Conservation (phyloP, 306 rosid genomes). For the Cajanus cajan region DNA sequence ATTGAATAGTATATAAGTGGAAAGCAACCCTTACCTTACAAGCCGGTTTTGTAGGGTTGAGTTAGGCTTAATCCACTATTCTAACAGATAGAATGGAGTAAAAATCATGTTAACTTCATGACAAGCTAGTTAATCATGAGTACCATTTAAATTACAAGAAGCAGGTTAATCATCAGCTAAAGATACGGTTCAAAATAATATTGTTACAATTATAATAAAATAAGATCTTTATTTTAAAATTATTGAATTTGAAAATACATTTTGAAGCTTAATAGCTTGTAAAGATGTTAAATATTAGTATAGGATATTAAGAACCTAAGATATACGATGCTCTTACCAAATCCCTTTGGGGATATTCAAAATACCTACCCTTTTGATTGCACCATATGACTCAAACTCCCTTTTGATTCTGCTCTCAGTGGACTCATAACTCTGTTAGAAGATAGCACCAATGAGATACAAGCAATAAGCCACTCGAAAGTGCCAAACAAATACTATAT, state of each 20-base stretch:
- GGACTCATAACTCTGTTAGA: constrained; percentile 82
- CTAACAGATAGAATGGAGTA: no score
- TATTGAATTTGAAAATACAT: constrained; percentile 3
- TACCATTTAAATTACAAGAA: not conserved
- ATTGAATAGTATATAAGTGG: no score
- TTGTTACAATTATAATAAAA: not conserved
- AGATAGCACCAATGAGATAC: constrained; percentile 21
- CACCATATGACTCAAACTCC: constrained; percentile 98
- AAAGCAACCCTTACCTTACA: no score
- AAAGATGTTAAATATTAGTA: constrained; percentile 5
- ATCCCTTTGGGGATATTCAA: constrained; percentile 64
- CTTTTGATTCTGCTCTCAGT: constrained; percentile 94
- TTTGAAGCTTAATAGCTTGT: not conserved
- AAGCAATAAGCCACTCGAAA: not conserved
- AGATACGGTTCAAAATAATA: not conserved
- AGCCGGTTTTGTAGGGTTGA: no score
- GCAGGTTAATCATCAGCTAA: constrained; percentile 6
- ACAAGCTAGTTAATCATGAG: constrained; percentile 22
- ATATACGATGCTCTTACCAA: constrained; percentile 79
- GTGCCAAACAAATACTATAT: not conserved
- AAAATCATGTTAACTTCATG: constrained; percentile 10
- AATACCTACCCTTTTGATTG: constrained; percentile 99
- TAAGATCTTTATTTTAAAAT: not conserved
- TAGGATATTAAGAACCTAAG: constrained; percentile 1
- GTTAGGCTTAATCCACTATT: no score